Evolutionary conservation across 2,329 filamentous ascomycete genomes (phyloP).

Genomic region (Colletotrichum costaricense): DNA sequence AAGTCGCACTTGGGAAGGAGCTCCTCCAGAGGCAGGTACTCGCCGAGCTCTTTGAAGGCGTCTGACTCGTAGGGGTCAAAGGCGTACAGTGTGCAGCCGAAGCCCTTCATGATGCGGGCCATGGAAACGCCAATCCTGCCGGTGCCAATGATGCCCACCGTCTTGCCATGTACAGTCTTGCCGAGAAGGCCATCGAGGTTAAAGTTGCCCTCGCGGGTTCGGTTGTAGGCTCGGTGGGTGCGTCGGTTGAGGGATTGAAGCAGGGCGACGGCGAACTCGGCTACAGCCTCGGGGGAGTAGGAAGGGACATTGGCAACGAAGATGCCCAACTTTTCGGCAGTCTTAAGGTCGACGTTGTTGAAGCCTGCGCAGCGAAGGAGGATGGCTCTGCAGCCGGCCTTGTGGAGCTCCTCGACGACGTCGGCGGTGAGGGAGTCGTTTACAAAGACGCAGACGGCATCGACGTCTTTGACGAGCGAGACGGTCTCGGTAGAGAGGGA

Average conservation of each 20-base stretch:
- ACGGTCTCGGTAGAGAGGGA: slow-evolving; percentile 67
- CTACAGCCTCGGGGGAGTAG: slow-evolving; percentile 77
- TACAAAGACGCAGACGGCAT: slow-evolving; percentile 76
- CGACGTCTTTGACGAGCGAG: slow-evolving; percentile 56
- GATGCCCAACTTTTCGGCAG: slow-evolving; percentile 65
- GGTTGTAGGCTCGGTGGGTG: slow-evolving; percentile 75
- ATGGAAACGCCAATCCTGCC: slow-evolving; percentile 74
- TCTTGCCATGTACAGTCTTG: slow-evolving; percentile 70
- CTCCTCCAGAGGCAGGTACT: slow-evolving; percentile 64
- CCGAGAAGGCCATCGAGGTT: slow-evolving; percentile 73
- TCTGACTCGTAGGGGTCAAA: slow-evolving; percentile 66
- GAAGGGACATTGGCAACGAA: slow-evolving; percentile 75
- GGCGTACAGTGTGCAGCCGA: slow-evolving; percentile 72
- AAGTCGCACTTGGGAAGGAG: slow-evolving; percentile 69
- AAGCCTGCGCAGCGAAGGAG: slow-evolving; percentile 76
- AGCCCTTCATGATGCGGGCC: slow-evolving; percentile 71
- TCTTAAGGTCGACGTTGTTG: slow-evolving; percentile 73
- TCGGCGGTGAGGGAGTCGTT: slow-evolving; percentile 67
- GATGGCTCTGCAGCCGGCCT: slow-evolving; percentile 65
- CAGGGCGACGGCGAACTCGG: slow-evolving; percentile 76
- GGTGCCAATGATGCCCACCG: slow-evolving; percentile 73
- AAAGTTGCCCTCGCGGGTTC: slow-evolving; percentile 77
- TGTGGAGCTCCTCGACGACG: slow-evolving; percentile 63
- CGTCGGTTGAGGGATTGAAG: slow-evolving; percentile 76
- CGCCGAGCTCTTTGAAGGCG: slow-evolving; percentile 61